Evolutionary conservation across 73 alveolate species (phyloP).

Genomic region (Tetrahymena borealis): DNA sequence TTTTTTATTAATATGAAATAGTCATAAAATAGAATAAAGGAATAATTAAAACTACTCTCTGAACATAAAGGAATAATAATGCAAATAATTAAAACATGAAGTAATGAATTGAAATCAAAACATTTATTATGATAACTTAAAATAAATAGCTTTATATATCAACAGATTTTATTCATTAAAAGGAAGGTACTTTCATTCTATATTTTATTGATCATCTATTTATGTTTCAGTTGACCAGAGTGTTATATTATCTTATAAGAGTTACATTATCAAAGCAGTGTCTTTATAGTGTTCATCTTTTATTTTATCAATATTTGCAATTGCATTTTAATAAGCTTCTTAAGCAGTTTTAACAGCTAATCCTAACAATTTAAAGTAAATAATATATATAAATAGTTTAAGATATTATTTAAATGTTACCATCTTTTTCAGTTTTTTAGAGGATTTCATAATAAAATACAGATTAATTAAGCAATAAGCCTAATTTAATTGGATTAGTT

Average conservation of each 20-base stretch:
- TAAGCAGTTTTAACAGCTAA: slow-evolving; percentile 80
- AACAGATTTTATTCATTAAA: no score
- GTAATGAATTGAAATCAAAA: no score
- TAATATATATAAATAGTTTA: background rate
- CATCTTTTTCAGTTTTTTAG: slow-evolving; percentile 14
- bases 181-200: background rate
- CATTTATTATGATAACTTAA: no score
- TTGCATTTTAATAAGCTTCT: slow-evolving; percentile 74
- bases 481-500: slow-evolving; percentile 85
- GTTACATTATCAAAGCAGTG: slow-evolving; percentile 68
- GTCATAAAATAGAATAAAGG: no score
- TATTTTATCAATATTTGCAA: slow-evolving; percentile 70
- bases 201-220: background rate
- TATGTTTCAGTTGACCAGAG: slow-evolving; percentile 56
- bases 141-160: no score
- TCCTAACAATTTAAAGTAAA: no score
- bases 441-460: slow-evolving; percentile 86
- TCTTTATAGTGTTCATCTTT: slow-evolving; percentile 88
- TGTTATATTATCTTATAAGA: slow-evolving; percentile 80
- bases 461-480: slow-evolving; percentile 80
- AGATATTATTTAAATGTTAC: background rate
- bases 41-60: no score
- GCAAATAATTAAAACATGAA: no score
- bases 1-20: no score
- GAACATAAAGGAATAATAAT: no score